Conservation (phyloP, 2,329 filamentous ascomycete genomes). For the Monosporascus sp. region DNA sequence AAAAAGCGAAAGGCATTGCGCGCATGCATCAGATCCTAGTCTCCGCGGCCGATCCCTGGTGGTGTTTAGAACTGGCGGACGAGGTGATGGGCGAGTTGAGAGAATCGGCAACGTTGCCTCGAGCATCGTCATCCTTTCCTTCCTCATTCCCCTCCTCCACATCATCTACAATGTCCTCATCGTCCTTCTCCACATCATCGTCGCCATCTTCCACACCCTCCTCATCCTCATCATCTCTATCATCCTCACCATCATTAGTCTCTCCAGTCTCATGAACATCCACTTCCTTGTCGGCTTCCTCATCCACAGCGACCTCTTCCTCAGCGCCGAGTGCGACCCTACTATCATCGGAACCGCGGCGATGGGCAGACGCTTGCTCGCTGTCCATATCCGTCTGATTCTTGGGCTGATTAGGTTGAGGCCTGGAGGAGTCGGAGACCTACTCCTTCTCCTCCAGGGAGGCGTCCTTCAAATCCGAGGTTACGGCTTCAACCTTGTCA, state of each 20-base stretch:
- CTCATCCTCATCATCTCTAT: neutral
- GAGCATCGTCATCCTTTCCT: neutral
- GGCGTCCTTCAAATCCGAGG: conserved; percentile 46
- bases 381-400: conserved; percentile 1
- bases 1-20: neutral
- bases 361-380: conserved; percentile 1
- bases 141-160: neutral
- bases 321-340: neutral
- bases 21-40: neutral
- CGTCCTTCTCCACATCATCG: neutral
- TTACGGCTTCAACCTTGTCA: conserved; percentile 49
- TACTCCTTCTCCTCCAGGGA: conserved; percentile 50
- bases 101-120: neutral
- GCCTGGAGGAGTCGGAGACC: conserved; percentile 18
- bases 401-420: conserved; percentile 1
- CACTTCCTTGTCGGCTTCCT: neutral
- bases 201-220: neutral
- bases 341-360: neutral
- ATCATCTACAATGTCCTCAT: neutral
- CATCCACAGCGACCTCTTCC: neutral
- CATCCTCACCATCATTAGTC: neutral
- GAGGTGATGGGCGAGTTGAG: neutral
- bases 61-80: neutral
- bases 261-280: neutral
- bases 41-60: neutral